phyloP scores from a whole-genome alignment of 768 basidiomycete genomes.

The Rhizopogon vesiculosus region DNA sequence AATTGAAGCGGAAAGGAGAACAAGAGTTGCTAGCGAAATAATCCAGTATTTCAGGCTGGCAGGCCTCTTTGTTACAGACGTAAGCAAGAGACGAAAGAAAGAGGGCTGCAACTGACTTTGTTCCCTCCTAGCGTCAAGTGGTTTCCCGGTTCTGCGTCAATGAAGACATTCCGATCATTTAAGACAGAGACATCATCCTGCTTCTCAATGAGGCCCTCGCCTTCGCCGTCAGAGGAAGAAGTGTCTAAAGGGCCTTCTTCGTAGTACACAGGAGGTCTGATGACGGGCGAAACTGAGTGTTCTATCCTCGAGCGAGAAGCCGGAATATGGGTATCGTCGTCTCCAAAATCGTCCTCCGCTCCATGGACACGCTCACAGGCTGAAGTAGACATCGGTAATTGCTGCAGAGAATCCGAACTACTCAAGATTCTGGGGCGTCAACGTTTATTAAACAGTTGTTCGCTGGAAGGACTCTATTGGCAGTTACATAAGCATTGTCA shows the following conservation, averaged over 20 bases:
- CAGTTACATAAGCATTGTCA: not conserved
- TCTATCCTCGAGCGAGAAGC: not conserved
- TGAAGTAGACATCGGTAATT: conserved; percentile 17
- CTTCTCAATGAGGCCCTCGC: conserved; percentile 50
- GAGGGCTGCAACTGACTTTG: conserved; percentile 26
- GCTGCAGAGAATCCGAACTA: not conserved
- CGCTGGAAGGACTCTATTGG: too few relatives aligned
- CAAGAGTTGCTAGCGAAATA: conserved; percentile 52
- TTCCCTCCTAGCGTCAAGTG: conserved; percentile 30
- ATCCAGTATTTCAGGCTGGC: conserved; percentile 59
- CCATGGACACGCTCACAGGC: conserved; percentile 27
- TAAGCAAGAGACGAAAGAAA: not conserved
- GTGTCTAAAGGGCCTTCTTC: conserved; percentile 74
- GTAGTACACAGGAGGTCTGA: conserved; percentile 49
- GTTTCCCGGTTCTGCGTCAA: conserved; percentile 23
- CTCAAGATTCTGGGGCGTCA: too few relatives aligned
- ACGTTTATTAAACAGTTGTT: too few relatives aligned
- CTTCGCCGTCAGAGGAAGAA: conserved; percentile 74
- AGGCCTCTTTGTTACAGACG: conserved; percentile 31
- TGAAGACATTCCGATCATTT: conserved; percentile 13
- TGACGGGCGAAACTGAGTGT: conserved; percentile 6
- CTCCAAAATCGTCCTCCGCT: conserved; percentile 18
- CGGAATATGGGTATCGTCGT: conserved; percentile 6
- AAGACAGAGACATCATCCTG: conserved; percentile 7
- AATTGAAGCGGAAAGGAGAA: conserved; percentile 60